Base-by-base conservation (phyloP, 345 rosid genomes). In the Eucalyptus sp. region DNA sequence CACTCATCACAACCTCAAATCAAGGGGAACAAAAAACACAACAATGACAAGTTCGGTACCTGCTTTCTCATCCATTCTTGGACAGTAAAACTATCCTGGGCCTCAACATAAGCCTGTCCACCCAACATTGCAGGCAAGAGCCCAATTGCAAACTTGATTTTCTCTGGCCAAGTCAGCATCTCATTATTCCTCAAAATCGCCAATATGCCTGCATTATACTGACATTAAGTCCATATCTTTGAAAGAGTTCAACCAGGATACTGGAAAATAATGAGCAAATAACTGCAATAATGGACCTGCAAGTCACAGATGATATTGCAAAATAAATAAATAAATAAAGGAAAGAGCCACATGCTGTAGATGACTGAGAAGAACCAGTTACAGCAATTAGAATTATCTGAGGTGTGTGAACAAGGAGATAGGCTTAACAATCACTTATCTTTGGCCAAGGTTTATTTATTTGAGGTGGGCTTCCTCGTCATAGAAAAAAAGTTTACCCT, bases 161-260 rank as follows among this genome's bases (percentile, higher is more conserved):
- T 97, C 92, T 97, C 99, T 22, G 98, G 97, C 99, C 99, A 97
- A 54, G 99, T 96, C 90, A 97, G 93, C 99, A 97, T 97, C 91
- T 96, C 97, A 87, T 96, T 97, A 89, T 97, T 97, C 92, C 91
- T 94, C 89, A 97, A 94, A 87, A 97, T 97, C 81, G 99, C 99
- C 94, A 94, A 96, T 88, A 97, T 96, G 88, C 99, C 98, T 97
- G 91, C 83, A 76, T 76, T 76, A 41, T 41, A 76, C 83, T 41
- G 83, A 10, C 27, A 76, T 76, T 76, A 76, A 76, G 83, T 43
- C 48, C 83, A 76, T 37, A 22, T 37, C 83, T 76, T 76, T 13
- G 14, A 71, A 71, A 37, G 83, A 37, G 48, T 71, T 71, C 83
- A 18, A 71, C 43, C 83, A 71, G 83, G 27, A 37, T 37, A 37